Conservation (phyloP, 2,329 filamentous ascomycete genomes). For the Rhynchosporium graminicola region DNA sequence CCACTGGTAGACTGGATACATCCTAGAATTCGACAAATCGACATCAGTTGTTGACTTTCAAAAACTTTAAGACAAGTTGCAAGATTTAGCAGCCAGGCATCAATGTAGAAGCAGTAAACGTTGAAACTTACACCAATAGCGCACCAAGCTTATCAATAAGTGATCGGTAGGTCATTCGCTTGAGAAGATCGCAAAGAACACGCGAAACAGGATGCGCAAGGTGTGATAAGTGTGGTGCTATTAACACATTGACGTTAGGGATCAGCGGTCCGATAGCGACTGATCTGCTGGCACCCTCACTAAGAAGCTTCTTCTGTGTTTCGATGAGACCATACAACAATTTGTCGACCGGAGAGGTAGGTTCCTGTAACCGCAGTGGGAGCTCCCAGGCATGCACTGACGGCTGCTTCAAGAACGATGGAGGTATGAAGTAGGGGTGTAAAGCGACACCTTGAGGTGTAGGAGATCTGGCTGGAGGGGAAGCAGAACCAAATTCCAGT, state of each 20-base stretch:
- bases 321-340: conserved; percentile 8
- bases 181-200: conserved; percentile 2
- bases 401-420: conserved; percentile 9
- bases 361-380: neutral
- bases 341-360: neutral
- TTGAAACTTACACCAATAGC: conserved; percentile 4
- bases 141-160: conserved; percentile 8
- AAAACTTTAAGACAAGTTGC: too few species aligned
- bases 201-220: conserved; percentile 3
- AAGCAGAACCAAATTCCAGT: neutral
- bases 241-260: conserved; percentile 2
- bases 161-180: conserved; percentile 4
- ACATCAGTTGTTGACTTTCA: neutral
- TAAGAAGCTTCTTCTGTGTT: neutral
- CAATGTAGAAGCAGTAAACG: neutral
- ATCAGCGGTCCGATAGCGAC: neutral
- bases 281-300: neutral
- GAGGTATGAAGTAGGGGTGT: neutral
- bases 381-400: conserved; percentile 10
- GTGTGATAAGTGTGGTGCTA: neutral
- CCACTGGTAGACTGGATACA: conserved; percentile 16
- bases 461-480: neutral
- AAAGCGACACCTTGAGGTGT: neutral
- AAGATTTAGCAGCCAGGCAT: neutral
- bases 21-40: neutral